A percentile compares a stretch with the other conserved stretches of the same genome.
Evolutionary conservation across 2,329 filamentous ascomycete genomes (phyloP).

Genomic region (Tolypocladium sp.): DNA sequence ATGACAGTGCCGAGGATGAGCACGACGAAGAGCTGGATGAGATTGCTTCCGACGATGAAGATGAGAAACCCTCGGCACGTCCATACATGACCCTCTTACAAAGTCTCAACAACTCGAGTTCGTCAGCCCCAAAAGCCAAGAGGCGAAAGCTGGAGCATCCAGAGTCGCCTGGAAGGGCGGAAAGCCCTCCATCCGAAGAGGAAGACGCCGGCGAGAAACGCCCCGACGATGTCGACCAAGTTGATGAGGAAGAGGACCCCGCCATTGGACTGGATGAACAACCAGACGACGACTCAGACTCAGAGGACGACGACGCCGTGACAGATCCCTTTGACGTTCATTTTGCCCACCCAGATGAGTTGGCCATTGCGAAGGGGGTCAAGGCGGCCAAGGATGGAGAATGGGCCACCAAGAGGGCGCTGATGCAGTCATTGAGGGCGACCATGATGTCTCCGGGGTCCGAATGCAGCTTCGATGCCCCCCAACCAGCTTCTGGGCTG

Average conservation of each 20-base stretch:
- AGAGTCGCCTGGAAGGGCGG: constrained; percentile 10
- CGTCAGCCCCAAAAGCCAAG: constrained; percentile 36
- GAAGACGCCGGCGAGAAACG: constrained; percentile 31
- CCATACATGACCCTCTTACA: constrained; percentile 52
- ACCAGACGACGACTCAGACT: constrained; percentile 26
- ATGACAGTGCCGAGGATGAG: constrained; percentile 14
- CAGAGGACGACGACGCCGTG: constrained; percentile 42
- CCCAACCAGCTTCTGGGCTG: constrained; percentile 25
- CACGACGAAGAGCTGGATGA: constrained; percentile 28
- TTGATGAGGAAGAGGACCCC: constrained; percentile 11
- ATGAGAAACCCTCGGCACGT: constrained; percentile 29
- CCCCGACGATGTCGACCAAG: constrained; percentile 12
- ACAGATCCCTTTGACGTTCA: constrained; percentile 73
- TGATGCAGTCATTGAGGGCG: constrained; percentile 37
- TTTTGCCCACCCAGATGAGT: constrained; percentile 61
- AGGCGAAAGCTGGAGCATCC: constrained; percentile 45
- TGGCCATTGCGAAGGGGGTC: constrained; percentile 44
- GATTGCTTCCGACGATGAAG: constrained; percentile 32
- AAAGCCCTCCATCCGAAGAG: constrained; percentile 13
- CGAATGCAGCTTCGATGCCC: constrained; percentile 20
- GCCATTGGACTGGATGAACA: constrained; percentile 13
- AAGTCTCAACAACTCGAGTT: constrained; percentile 38
- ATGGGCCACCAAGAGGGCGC: constrained; percentile 40
- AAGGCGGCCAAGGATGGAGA: constrained; percentile 37
- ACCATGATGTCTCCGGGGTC: constrained; percentile 37